Conservation (phyloP, 805 yeast species). For the Kluyveromyces dobzhanskii region DNA sequence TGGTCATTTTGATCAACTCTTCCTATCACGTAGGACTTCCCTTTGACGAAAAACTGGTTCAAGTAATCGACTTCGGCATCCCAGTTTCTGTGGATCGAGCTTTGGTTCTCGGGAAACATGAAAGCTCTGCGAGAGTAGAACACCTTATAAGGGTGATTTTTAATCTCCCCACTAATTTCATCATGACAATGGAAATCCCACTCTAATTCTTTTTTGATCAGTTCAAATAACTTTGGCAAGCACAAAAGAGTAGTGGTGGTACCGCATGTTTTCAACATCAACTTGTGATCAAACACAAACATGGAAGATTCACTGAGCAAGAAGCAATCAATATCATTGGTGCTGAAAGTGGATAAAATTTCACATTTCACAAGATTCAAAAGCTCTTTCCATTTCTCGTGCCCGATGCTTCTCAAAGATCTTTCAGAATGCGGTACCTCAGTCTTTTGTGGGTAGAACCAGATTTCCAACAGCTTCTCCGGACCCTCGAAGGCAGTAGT, state of each 20-base stretch:
- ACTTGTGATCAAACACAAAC: conserved; percentile 79
- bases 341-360: conserved; percentile 68
- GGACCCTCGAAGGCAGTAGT: conserved; percentile 80
- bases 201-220: conserved; percentile 35
- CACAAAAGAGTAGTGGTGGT: conserved; percentile 87
- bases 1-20: conserved; percentile 64
- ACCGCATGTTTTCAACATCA: conserved; percentile 91
- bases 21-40: conserved; percentile 71
- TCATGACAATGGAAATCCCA: conserved; percentile 31
- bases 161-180: neutral
- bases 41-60: conserved; percentile 53
- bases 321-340: conserved; percentile 67
- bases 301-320: conserved; percentile 82
- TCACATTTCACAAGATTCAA: conserved; percentile 83
- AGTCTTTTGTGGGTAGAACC: conserved; percentile 58
- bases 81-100: conserved; percentile 80
- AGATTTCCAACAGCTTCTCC: conserved; percentile 82
- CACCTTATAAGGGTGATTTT: conserved; percentile 47
- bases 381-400: conserved; percentile 59
- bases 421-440: conserved; percentile 28
- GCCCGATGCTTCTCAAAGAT: conserved; percentile 58
- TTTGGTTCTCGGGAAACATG: conserved; percentile 81
- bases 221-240: conserved; percentile 51
- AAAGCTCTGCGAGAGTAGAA: conserved; percentile 88
- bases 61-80: conserved; percentile 64